phyloP scores from a whole-genome alignment of 768 basidiomycete genomes.

The Serendipita sp. region DNA sequence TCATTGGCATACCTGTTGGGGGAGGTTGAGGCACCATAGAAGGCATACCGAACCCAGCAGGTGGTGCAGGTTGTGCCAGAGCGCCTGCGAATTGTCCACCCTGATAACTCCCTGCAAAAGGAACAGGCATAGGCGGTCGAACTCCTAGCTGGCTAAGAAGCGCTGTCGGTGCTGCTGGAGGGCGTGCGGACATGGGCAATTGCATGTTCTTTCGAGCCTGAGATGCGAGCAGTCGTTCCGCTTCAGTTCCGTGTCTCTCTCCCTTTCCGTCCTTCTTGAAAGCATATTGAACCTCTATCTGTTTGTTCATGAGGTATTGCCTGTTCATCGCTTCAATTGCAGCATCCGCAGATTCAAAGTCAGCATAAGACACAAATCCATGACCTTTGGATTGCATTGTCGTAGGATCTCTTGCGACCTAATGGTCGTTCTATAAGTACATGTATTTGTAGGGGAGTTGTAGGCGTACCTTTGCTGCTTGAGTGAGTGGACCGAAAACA shows the following conservation, averaged over 20 bases:
- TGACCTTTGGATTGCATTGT: conserved; percentile 86
- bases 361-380: conserved; percentile 92
- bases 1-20: not conserved
- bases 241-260: conserved; percentile 89
- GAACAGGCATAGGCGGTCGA: conserved; percentile 42
- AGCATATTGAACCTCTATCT: conserved; percentile 91
- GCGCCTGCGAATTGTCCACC: conserved; percentile 81
- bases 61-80: conserved; percentile 59
- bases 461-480: conserved; percentile 61
- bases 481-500: conserved; percentile 85
- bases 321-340: conserved; percentile 95
- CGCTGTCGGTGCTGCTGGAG: conserved; percentile 32
- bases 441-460: not conserved
- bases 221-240: conserved; percentile 89
- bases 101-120: conserved; percentile 62
- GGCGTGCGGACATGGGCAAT: conserved; percentile 57
- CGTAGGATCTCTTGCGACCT: conserved; percentile 85
- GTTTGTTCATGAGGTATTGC: conserved; percentile 97
- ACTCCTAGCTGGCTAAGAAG: conserved; percentile 34
- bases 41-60: conserved; percentile 46
- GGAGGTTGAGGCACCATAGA: not conserved
- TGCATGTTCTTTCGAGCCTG: conserved; percentile 95
- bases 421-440: not conserved
- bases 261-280: conserved; percentile 99
- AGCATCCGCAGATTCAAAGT: conserved; percentile 93